These are phyloP conservation scores for Spergularia bocconei DNA, from an alignment of 148 eudicot species.

Conservation along the genomic window DNA sequence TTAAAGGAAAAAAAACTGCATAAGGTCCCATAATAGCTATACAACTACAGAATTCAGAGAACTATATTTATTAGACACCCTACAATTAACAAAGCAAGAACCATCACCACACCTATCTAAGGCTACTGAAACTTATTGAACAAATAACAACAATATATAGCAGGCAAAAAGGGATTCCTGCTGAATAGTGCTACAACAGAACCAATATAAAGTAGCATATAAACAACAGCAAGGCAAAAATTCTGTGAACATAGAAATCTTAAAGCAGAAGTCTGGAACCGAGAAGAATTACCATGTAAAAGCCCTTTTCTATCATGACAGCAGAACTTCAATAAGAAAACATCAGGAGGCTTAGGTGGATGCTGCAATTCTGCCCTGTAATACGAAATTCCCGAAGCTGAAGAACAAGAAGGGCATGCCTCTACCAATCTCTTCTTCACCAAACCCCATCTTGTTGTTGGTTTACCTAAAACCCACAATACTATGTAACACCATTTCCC, in stretches of 20 bases:
- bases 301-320: slow-evolving; percentile 69
- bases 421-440: slow-evolving; percentile 69
- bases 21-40: not conserved
- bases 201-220: too few relatives aligned
- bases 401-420: slow-evolving; percentile 77
- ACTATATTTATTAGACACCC: too few relatives aligned
- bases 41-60: too few relatives aligned
- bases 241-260: not conserved
- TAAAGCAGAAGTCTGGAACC: not conserved
- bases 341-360: slow-evolving; percentile 63
- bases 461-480: slow-evolving; percentile 66
- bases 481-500: slow-evolving; percentile 96
- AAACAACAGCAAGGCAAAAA: too few relatives aligned
- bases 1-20: not conserved
- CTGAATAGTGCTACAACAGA: too few relatives aligned
- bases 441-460: slow-evolving; percentile 67
- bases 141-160: too few relatives aligned
- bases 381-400: slow-evolving; percentile 70
- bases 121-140: too few relatives aligned
- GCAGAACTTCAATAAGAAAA: slow-evolving; percentile 78
- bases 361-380: slow-evolving; percentile 55
- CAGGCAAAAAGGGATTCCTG: too few relatives aligned
- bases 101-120: too few relatives aligned
- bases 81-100: too few relatives aligned
- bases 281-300: slow-evolving; percentile 57